Conservation (phyloP, 139 green algal species). For the Coelastrella sp. region DNA sequence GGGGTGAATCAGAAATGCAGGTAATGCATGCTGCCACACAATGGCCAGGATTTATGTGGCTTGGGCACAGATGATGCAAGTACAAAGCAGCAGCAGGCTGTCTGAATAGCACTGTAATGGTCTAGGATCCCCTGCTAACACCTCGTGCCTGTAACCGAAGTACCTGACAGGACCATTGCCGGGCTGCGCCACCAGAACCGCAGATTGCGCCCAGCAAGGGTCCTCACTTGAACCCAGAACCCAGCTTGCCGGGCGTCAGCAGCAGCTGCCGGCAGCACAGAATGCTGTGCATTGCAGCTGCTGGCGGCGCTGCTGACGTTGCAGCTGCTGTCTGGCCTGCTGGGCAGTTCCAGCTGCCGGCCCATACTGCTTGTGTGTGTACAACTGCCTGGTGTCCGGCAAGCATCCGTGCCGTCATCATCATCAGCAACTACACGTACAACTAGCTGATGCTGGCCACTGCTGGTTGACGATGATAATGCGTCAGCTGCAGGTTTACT, state of each 20-base stretch:
- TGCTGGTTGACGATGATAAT: neutral
- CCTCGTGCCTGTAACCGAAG: neutral
- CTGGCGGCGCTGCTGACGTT: neutral
- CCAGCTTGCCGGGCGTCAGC: neutral
- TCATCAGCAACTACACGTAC: neutral
- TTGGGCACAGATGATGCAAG: too few species aligned
- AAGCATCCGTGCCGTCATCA: neutral
- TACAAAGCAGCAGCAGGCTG: too few species aligned
- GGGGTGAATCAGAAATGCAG: neutral
- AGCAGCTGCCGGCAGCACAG: neutral
- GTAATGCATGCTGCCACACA: neutral
- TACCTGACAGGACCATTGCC: conserved; percentile 21
- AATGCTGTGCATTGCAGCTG: neutral
- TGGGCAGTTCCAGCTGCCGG: neutral
- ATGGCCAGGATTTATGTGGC: neutral
- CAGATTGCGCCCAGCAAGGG: conserved; percentile 12
- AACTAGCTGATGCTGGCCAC: neutral
- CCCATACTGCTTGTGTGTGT: too few species aligned
- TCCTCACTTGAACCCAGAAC: conserved; percentile 13
- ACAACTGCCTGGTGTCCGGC: too few species aligned
- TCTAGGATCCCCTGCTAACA: neutral
- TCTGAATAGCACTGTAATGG: too few species aligned
- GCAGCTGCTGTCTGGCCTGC: neutral
- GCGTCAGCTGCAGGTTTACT: too few species aligned
- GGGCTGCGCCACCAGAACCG: conserved; percentile 27